Evolutionary conservation across 2,329 filamentous ascomycete genomes (phyloP).

Genomic region (Leptographium wingfieldii): DNA sequence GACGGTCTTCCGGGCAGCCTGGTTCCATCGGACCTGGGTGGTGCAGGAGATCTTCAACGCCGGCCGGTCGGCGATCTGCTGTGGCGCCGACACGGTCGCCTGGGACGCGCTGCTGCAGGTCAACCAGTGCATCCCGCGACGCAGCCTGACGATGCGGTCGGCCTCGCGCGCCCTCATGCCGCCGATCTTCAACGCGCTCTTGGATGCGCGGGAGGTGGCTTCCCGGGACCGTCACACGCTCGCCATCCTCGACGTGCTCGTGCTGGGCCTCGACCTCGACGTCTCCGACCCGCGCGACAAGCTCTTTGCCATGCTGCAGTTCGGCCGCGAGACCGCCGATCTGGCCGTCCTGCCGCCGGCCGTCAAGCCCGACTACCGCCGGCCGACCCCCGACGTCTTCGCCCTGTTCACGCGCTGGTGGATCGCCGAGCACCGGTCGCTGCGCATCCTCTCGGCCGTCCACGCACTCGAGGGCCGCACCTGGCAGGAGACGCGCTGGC

Average conservation of each 20-base stretch:
- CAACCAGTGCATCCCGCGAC: not conserved
- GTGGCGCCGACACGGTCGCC: not conserved
- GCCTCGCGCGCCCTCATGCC: not conserved
- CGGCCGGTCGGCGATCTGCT: not conserved
- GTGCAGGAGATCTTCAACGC: constrained; percentile 8
- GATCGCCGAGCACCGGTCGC: constrained; percentile 6
- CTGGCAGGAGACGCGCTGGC: not conserved
- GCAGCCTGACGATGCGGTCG: not conserved
- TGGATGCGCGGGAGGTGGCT: not conserved
- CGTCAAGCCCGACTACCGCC: constrained; percentile 6
- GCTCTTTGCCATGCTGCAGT: constrained; percentile 9
- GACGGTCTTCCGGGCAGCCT: constrained; percentile 1
- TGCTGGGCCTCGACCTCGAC: constrained; percentile 6
- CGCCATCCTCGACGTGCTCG: constrained; percentile 6
- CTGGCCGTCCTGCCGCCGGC: not conserved
- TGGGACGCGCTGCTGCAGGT: not conserved
- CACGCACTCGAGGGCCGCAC: constrained; percentile 1
- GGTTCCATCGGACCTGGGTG: constrained; percentile 10
- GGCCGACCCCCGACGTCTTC: constrained; percentile 1
- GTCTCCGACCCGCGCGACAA: constrained; percentile 8
- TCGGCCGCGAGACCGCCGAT: constrained; percentile 6
- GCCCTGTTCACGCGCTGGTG: constrained; percentile 10
- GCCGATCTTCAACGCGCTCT: not conserved
- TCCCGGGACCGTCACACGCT: not conserved
- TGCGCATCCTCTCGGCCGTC: constrained; percentile 8